These are phyloP conservation scores for Eucalyptus viminalis DNA, from an alignment of 345 rosid genomes.

Conservation along the genomic window DNA sequence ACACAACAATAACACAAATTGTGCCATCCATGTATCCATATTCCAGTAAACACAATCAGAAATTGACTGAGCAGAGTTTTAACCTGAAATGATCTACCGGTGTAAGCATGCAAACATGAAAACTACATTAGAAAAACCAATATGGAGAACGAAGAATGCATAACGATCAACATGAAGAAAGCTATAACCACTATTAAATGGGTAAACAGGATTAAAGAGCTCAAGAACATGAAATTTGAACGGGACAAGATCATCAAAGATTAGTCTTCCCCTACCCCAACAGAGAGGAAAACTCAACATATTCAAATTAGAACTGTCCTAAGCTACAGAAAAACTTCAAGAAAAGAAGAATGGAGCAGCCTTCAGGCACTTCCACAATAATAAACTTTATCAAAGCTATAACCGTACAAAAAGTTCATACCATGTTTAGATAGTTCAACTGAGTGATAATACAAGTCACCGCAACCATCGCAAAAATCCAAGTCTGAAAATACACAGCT, in stretches of 20 bases:
- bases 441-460: constrained; percentile 64
- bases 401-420: constrained; percentile 3
- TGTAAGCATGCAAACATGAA: not conserved
- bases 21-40: not conserved
- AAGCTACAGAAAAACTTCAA: not conserved
- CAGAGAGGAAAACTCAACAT: not conserved
- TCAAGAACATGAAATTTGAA: not conserved
- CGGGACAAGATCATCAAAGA: not conserved
- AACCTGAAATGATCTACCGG: not conserved
- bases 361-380: not conserved
- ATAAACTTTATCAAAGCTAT: not conserved
- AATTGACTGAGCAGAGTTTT: not conserved
- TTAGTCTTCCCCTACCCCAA: not conserved
- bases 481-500: constrained; percentile 50
- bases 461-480: constrained; percentile 71
- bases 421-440: constrained; percentile 70
- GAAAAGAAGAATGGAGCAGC: not conserved
- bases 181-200: not conserved
- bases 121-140: not conserved
- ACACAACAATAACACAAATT: not conserved
- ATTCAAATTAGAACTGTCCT: not conserved
- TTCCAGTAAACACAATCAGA: not conserved
- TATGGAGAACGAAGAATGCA: not conserved
- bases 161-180: not conserved
- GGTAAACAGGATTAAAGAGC: not conserved